Conservation (phyloP, 2,329 filamentous ascomycete species). For the Thielaviopsis musarum region DNA sequence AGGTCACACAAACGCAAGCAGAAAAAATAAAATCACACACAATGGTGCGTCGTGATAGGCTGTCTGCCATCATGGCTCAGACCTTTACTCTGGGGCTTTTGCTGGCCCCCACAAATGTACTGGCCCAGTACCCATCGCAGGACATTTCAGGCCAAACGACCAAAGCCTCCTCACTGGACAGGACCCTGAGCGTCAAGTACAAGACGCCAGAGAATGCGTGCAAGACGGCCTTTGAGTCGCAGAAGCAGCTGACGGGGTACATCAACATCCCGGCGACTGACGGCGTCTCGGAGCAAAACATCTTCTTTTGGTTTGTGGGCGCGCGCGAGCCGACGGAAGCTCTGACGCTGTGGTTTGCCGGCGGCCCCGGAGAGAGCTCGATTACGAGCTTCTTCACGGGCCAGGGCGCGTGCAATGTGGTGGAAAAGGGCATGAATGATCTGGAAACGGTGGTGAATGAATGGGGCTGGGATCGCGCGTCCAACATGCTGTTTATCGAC, state of each 20-base stretch:
- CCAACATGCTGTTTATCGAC: conserved; percentile 40
- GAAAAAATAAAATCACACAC: not conserved
- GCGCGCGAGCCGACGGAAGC: conserved; percentile 20
- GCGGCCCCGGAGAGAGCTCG: conserved; percentile 47
- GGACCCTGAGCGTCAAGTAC: not conserved
- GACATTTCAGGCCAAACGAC: not conserved
- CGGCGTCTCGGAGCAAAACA: conserved; percentile 18
- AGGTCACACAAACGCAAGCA: too few species aligned
- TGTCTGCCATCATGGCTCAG: not conserved
- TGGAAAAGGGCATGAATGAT: conserved; percentile 24
- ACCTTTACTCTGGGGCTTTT: not conserved
- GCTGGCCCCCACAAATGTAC: not conserved
- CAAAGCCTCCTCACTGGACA: not conserved
- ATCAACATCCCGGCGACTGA: conserved; percentile 36
- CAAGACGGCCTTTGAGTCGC: conserved; percentile 43
- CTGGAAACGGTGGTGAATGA: conserved; percentile 39
- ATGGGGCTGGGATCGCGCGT: conserved; percentile 47
- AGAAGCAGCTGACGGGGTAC: conserved; percentile 57
- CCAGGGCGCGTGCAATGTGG: conserved; percentile 35
- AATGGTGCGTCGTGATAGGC: not conserved
- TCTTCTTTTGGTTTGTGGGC: conserved; percentile 35
- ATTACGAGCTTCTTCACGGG: conserved; percentile 48
- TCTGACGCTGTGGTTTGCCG: conserved; percentile 44
- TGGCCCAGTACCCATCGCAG: not conserved
- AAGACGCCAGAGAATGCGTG: conserved; percentile 27